These are phyloP conservation scores for Delphinella strobiligena DNA, from an alignment of 2,329 filamentous ascomycete species.

Conservation along the genomic window DNA sequence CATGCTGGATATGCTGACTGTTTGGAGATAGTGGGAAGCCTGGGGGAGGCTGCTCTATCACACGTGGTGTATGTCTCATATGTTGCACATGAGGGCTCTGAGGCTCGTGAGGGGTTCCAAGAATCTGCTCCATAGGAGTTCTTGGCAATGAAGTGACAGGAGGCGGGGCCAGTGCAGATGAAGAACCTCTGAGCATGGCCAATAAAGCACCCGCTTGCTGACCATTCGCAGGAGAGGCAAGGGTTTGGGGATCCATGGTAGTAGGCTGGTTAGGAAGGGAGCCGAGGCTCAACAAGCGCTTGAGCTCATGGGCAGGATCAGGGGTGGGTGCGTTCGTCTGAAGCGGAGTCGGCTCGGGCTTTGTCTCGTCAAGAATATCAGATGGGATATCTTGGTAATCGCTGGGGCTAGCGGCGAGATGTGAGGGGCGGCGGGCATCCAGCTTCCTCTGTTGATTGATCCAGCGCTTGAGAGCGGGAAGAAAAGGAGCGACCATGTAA, in stretches of 20 bases:
- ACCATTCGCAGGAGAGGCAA: conserved; percentile 24
- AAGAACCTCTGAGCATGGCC: conserved; percentile 38
- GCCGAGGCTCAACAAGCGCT: conserved; percentile 35
- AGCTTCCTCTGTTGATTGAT: conserved; percentile 70
- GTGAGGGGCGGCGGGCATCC: conserved; percentile 28
- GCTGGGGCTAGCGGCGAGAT: no score
- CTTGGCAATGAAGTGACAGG: conserved; percentile 15
- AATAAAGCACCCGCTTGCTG: conserved; percentile 40
- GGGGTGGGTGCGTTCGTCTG: background rate
- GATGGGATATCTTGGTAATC: conserved; percentile 8
- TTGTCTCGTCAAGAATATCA: no score
- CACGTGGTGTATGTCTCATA: conserved; percentile 30
- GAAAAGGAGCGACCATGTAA: conserved; percentile 95
- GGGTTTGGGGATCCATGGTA: background rate
- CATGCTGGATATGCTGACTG: conserved; percentile 22
- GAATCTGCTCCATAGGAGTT: conserved; percentile 42
- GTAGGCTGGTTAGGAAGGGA: conserved; percentile 2
- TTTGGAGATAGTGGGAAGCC: conserved; percentile 32
- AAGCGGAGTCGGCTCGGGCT: no score
- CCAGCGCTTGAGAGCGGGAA: conserved; percentile 79
- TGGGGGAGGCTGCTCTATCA: conserved; percentile 36
- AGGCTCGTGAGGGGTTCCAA: conserved; percentile 39
- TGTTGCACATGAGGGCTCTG: conserved; percentile 44
- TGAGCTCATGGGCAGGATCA: conserved; percentile 31
- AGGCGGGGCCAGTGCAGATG: conserved; percentile 16